Evolutionary conservation across 108 stramenopile species (phyloP).

Genomic region (Pelagomonas calceolata): DNA sequence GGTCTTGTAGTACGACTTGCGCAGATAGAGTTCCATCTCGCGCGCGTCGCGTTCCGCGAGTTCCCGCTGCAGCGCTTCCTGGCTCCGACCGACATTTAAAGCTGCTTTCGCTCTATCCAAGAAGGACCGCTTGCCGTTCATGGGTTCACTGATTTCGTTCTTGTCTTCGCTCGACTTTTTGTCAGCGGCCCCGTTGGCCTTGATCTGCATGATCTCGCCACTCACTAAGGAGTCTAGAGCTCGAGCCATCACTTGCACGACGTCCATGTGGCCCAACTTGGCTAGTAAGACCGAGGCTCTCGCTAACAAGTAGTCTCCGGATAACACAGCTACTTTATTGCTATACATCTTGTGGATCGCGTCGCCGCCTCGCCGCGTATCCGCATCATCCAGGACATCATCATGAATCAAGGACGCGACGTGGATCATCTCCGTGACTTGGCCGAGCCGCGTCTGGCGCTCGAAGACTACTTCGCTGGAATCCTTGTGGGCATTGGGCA

Average conservation of each 20-base stretch:
- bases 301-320: slow-evolving; percentile 89
- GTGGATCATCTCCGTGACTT: slow-evolving; percentile 98
- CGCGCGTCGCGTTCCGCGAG: neutral
- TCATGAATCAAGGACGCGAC: slow-evolving; percentile 93
- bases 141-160: neutral
- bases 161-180: neutral
- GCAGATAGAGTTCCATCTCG: slow-evolving; percentile 42
- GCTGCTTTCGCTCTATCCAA: neutral
- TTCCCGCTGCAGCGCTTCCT: neutral
- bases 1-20: slow-evolving; percentile 95
- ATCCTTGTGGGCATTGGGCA: slow-evolving; percentile 59
- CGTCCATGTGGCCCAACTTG: slow-evolving; percentile 75
- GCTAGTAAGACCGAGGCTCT: slow-evolving; percentile 82
- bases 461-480: slow-evolving; percentile 61
- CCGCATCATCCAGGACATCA: slow-evolving; percentile 93
- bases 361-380: slow-evolving; percentile 82
- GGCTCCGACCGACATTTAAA: neutral
- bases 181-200: slow-evolving; percentile 14
- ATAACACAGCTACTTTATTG: slow-evolving; percentile 94
- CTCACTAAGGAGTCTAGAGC: slow-evolving; percentile 86
- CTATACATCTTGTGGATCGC: slow-evolving; percentile 95
- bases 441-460: slow-evolving; percentile 77
- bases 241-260: slow-evolving; percentile 94
- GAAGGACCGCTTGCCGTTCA: neutral
- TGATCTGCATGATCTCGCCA: slow-evolving; percentile 95